These are phyloP conservation scores for Nectriaceae sp. DNA, from an alignment of 2,329 filamentous ascomycete species.

Conservation along the genomic window DNA sequence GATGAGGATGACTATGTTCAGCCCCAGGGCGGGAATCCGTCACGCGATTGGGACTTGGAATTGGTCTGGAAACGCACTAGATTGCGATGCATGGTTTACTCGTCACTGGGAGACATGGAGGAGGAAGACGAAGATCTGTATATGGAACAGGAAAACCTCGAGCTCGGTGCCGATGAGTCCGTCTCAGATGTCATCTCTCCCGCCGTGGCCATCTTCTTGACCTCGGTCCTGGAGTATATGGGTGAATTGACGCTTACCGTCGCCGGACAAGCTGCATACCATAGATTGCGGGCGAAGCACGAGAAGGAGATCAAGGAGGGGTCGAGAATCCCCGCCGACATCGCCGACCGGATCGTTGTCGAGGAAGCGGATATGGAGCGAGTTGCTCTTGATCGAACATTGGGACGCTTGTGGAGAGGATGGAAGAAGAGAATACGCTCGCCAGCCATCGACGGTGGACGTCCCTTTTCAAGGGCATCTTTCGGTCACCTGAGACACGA, in stretches of 20 bases:
- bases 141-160: conserved; percentile 77
- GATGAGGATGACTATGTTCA: conserved; percentile 72
- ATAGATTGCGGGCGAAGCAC: conserved; percentile 60
- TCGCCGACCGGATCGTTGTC: conserved; percentile 72
- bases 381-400: conserved; percentile 82
- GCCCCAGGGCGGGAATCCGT: conserved; percentile 49
- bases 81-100: conserved; percentile 97
- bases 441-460: conserved; percentile 49
- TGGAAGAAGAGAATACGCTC: conserved; percentile 86
- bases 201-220: conserved; percentile 92
- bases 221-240: conserved; percentile 90
- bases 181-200: conserved; percentile 76
- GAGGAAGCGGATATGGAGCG: conserved; percentile 93
- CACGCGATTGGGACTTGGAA: conserved; percentile 82
- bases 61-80: conserved; percentile 92
- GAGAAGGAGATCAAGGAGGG: conserved; percentile 61
- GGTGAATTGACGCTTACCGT: conserved; percentile 89
- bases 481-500: conserved; percentile 32
- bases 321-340: conserved; percentile 45
- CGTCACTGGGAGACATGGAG: conserved; percentile 92
- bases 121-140: conserved; percentile 95
- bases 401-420: conserved; percentile 88
- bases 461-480: conserved; percentile 53
- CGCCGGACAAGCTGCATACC: conserved; percentile 80
- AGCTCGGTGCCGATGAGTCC: conserved; percentile 56